These are phyloP conservation scores for Angomonas ambiguus DNA, from an alignment of 208 protist species.

Conservation along the genomic window DNA sequence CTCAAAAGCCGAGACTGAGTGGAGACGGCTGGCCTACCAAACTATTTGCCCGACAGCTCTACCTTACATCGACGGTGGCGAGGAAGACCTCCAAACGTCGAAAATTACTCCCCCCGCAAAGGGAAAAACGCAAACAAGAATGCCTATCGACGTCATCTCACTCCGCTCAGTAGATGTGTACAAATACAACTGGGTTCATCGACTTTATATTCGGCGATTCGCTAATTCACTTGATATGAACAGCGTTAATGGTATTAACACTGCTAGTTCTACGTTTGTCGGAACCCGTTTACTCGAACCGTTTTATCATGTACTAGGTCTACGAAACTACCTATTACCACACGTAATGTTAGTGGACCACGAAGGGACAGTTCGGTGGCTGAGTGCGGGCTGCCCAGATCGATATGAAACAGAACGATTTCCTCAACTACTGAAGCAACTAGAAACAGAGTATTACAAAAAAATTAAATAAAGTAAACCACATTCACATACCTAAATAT, in stretches of 20 bases:
- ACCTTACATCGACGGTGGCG: slow-evolving; percentile 29
- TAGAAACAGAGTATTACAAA: slow-evolving; percentile 72
- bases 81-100: neutral
- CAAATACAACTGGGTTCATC: slow-evolving; percentile 78
- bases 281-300: slow-evolving; percentile 64
- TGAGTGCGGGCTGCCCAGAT: slow-evolving; percentile 80
- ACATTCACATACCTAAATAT: too few relatives aligned
- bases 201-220: slow-evolving; percentile 67
- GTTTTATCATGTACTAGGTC: slow-evolving; percentile 56
- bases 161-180: slow-evolving; percentile 78
- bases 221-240: slow-evolving; percentile 14
- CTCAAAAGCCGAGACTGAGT: slow-evolving; percentile 59
- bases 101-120: neutral
- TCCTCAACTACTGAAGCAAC: slow-evolving; percentile 54
- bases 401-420: slow-evolving; percentile 60
- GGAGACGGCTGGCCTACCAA: slow-evolving; percentile 68
- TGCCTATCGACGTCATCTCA: slow-evolving; percentile 78
- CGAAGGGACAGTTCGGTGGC: slow-evolving; percentile 72
- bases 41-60: slow-evolving; percentile 57
- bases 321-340: slow-evolving; percentile 82
- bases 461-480: neutral
- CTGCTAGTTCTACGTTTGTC: slow-evolving; percentile 74
- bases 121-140: slow-evolving; percentile 9
- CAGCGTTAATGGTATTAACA: slow-evolving; percentile 22
- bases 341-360: slow-evolving; percentile 82